Evolutionary conservation across 2,329 filamentous ascomycete genomes (phyloP).

Genomic region (Botrytis hyacinthi): DNA sequence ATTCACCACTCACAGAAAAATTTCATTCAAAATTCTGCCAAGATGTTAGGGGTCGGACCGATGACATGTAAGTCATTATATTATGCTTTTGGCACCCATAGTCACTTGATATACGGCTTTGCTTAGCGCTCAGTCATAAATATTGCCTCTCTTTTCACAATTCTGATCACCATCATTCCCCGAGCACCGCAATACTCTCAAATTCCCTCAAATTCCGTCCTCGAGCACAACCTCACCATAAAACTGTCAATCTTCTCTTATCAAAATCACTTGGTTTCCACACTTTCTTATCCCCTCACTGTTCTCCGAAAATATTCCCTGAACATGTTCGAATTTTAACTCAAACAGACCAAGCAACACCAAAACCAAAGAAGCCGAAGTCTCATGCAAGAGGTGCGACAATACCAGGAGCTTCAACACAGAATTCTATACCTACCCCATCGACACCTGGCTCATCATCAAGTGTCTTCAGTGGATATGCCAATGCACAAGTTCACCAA

Average conservation of each 20-base stretch:
- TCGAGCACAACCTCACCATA: not conserved
- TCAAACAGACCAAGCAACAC: constrained; percentile 17
- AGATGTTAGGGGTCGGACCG: constrained; percentile 17
- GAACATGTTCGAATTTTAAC: constrained; percentile 15
- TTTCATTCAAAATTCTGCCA: not conserved
- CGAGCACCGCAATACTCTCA: not conserved
- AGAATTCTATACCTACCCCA: not conserved
- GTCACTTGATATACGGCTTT: constrained; percentile 13
- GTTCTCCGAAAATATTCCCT: not conserved
- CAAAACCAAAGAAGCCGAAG: constrained; percentile 10
- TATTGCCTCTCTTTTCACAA: not conserved
- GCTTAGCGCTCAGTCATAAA: not conserved
- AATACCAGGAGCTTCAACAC: constrained; percentile 11
- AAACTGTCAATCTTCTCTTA: not conserved
- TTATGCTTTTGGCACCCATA: not conserved
- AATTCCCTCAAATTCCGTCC: not conserved
- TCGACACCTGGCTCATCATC: not conserved
- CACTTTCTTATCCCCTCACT: not conserved
- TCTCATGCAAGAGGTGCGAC: constrained; percentile 9
- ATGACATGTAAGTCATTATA: constrained; percentile 16
- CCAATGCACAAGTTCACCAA: not conserved
- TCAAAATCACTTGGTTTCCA: not conserved
- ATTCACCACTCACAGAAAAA: not conserved
- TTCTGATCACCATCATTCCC: not conserved
- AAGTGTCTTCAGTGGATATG: not conserved